phyloP scores from a whole-genome alignment of 2,329 filamentous ascomycete genomes.

The Colletotrichum spaethianum region DNA sequence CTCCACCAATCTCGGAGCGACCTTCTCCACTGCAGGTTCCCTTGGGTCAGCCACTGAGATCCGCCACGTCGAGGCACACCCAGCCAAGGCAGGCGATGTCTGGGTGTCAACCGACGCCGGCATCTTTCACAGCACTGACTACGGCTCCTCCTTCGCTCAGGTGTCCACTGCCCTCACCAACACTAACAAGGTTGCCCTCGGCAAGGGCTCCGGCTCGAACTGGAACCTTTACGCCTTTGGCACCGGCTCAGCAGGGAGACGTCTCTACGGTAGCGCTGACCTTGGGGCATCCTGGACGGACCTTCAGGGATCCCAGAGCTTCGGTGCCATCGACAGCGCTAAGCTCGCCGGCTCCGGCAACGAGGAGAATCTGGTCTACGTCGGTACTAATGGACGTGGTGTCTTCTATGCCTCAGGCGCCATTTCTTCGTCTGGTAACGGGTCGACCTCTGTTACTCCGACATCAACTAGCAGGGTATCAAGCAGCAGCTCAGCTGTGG shows the following conservation, averaged over 20 bases:
- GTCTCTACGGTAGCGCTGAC: conserved; percentile 62
- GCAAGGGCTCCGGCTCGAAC: conserved; percentile 53
- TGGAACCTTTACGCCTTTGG: conserved; percentile 67
- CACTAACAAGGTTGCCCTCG: conserved; percentile 61
- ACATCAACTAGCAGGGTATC: conserved; percentile 18
- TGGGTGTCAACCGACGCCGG: conserved; percentile 69
- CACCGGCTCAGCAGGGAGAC: conserved; percentile 56
- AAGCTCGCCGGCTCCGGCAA: conserved; percentile 62
- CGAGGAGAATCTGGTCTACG: conserved; percentile 60
- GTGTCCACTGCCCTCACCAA: conserved; percentile 54
- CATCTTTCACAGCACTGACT: conserved; percentile 68
- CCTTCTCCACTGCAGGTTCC: conserved; percentile 58
- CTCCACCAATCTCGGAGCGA: conserved; percentile 62
- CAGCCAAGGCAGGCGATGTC: conserved; percentile 72
- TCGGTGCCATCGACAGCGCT: conserved; percentile 58
- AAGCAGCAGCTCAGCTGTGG: conserved; percentile 20
- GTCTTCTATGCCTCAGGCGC: conserved; percentile 52
- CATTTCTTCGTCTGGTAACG: conserved; percentile 32
- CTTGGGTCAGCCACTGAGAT: conserved; percentile 60
- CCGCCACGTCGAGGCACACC: conserved; percentile 70
- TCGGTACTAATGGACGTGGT: conserved; percentile 65
- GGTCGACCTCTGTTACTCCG: conserved; percentile 15
- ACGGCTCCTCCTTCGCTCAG: conserved; percentile 62
- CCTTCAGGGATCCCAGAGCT: conserved; percentile 63
- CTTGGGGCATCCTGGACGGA: conserved; percentile 61